Conservation (phyloP, 257 asterid species). For the Penstemon eatonii region DNA sequence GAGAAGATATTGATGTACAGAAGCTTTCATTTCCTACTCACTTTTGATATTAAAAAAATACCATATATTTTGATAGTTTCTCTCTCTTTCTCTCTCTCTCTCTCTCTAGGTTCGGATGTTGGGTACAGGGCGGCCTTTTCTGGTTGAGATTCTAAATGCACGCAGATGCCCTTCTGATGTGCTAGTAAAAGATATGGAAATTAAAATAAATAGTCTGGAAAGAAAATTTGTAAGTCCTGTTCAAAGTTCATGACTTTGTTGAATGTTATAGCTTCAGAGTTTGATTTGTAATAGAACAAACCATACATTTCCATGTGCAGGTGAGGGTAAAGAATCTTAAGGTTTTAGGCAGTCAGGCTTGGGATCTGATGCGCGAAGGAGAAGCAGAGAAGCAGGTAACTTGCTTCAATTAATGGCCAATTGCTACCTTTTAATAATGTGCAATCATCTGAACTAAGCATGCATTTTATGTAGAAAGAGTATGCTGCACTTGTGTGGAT, state of each 20-base stretch:
- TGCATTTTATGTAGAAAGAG: constrained; percentile 63
- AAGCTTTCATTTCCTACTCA: constrained; percentile 23
- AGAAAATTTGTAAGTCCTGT: constrained; percentile 55
- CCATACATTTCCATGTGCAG: constrained; percentile 37
- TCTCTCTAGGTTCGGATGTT: constrained; percentile 83
- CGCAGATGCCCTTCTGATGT: constrained; percentile 62
- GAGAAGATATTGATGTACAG: constrained; percentile 97
- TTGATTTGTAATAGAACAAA: constrained; percentile 26
- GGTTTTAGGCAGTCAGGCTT: constrained; percentile 71
- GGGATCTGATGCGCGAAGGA: constrained; percentile 99
- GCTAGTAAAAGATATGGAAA: constrained; percentile 72
- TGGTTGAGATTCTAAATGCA: constrained; percentile 86
- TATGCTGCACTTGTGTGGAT: constrained; percentile 93
- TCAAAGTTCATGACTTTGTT: constrained; percentile 16
- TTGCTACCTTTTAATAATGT: constrained; percentile 16
- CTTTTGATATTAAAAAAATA: constrained; percentile 22
- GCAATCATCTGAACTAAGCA: constrained; percentile 15
- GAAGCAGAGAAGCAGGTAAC: constrained; percentile 95
- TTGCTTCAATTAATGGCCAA: constrained; percentile 14
- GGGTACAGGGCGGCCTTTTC: constrained; percentile 95
- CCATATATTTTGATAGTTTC: constrained; percentile 20
- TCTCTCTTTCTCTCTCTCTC: constrained; percentile 12
- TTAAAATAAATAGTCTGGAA: constrained; percentile 66
- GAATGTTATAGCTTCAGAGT: constrained; percentile 19
- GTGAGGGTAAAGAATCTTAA: constrained; percentile 77